phyloP scores from a whole-genome alignment of 2,329 filamentous ascomycete species.

The Apiospora kogelbergensis region DNA sequence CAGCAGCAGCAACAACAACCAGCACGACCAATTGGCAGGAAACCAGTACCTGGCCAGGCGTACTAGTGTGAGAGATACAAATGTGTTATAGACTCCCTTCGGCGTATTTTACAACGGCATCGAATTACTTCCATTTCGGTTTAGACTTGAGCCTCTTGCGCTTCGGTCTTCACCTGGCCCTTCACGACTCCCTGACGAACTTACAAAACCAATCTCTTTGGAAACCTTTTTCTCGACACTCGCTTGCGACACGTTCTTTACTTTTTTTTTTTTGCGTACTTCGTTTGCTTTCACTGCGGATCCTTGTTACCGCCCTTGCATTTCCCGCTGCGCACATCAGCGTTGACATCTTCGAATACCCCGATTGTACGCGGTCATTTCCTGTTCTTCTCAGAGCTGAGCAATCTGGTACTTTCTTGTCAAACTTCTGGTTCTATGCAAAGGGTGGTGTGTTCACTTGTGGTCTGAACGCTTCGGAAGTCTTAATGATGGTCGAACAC shows the following conservation, averaged over 20 bases:
- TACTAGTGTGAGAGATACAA: slow-evolving; percentile 31
- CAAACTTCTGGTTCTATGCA: slow-evolving; percentile 1
- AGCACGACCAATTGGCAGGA: slow-evolving; percentile 48
- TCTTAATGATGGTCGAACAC: background rate
- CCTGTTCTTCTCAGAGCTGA: slow-evolving; percentile 3
- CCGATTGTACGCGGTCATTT: background rate
- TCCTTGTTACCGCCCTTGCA: slow-evolving; percentile 22
- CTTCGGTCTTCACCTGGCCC: background rate
- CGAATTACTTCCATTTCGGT: background rate
- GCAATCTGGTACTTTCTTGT: slow-evolving; percentile 12
- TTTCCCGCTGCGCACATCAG: slow-evolving; percentile 10
- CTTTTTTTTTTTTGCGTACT: slow-evolving; percentile 12
- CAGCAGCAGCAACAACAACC: slow-evolving; percentile 29
- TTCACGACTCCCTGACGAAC: slow-evolving; percentile 30
- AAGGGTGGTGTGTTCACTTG: background rate
- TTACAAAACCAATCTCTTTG: slow-evolving; percentile 25
- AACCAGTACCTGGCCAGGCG: slow-evolving; percentile 58
- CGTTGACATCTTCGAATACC: slow-evolving; percentile 9
- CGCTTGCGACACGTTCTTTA: slow-evolving; percentile 26
- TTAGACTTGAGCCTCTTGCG: background rate
- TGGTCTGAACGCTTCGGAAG: background rate
- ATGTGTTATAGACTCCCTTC: background rate
- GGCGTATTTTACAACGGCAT: slow-evolving; percentile 4
- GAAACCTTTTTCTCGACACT: slow-evolving; percentile 34
- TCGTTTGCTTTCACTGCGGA: background rate